A percentile compares a stretch with the other conserved stretches of the same genome.
Conservation (phyloP, 2,329 filamentous ascomycete genomes). For the Geosmithia putterillii region DNA sequence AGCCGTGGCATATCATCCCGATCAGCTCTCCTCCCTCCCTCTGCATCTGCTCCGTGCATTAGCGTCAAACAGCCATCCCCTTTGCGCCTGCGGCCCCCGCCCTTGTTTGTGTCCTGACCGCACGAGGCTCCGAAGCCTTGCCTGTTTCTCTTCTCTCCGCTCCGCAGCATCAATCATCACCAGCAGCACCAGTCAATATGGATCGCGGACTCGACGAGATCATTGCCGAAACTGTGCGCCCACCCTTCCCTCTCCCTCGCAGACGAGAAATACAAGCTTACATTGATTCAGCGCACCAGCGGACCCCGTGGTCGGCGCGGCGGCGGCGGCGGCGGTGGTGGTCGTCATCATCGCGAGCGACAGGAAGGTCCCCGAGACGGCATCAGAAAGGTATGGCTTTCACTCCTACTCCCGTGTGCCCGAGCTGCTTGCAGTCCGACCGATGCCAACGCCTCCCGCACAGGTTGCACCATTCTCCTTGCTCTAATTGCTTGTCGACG, state of each 20-base stretch:
- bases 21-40: too few species aligned
- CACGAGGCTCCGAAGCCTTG: background rate
- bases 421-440: too few species aligned
- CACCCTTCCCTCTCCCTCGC: background rate
- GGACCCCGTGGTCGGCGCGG: slow-evolving; percentile 19
- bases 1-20: too few species aligned
- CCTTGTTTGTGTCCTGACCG: background rate
- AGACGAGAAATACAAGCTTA: background rate
- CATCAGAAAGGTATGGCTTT: slow-evolving; percentile 65
- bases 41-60: too few species aligned
- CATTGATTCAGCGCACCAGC: slow-evolving; percentile 15
- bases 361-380: slow-evolving; percentile 61
- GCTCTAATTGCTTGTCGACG: slow-evolving; percentile 5
- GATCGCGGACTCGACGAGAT: slow-evolving; percentile 45
- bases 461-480: slow-evolving; percentile 22
- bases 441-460: too few species aligned
- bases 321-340: slow-evolving; percentile 12
- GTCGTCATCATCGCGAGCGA: slow-evolving; percentile 21
- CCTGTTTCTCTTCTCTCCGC: background rate
- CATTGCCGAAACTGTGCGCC: slow-evolving; percentile 34
- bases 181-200: slow-evolving; percentile 26
- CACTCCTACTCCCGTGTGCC: background rate
- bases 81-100: background rate
- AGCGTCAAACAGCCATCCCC: too few species aligned
- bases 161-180: background rate